Evolutionary conservation across 179 eudicot genomes (phyloP).

Genomic region (Spergularia azorica): DNA sequence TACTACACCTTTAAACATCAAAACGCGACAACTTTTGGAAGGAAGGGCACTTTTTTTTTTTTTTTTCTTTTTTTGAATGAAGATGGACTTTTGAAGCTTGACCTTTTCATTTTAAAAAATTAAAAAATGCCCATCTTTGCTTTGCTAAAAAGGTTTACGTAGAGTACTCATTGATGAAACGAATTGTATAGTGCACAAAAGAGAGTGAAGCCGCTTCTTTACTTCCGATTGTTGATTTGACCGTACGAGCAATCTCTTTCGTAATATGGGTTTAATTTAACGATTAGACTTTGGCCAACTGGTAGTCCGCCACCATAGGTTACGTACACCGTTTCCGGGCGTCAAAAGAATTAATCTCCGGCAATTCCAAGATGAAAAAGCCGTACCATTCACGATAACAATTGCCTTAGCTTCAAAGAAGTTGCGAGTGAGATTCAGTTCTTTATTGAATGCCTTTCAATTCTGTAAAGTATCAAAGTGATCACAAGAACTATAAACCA

Average conservation of each 20-base stretch:
- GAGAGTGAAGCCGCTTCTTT: too few species aligned
- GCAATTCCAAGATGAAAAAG: too few species aligned
- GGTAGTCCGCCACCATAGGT: too few species aligned
- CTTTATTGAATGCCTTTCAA: neutral
- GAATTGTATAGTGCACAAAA: too few species aligned
- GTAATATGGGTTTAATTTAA: too few species aligned
- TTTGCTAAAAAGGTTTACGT: neutral
- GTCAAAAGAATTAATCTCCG: too few species aligned
- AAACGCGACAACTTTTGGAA: neutral
- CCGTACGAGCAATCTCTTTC: too few species aligned
- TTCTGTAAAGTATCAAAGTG: slow-evolving; percentile 15
- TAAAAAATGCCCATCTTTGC: neutral
- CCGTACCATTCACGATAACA: neutral
- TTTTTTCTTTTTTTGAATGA: too few species aligned
- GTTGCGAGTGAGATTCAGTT: neutral
- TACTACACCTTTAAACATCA: neutral
- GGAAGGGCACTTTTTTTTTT: neutral
- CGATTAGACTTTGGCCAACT: too few species aligned
- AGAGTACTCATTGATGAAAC: neutral
- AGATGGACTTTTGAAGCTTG: neutral
- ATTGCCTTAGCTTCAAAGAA: too few species aligned
- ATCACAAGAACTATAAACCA: slow-evolving; percentile 12
- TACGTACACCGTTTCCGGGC: too few species aligned
- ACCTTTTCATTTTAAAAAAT: neutral
- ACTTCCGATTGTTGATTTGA: too few species aligned